Evolutionary conservation across 73 alveolate species (phyloP).

Genomic region (Paramecium primaurelia): DNA sequence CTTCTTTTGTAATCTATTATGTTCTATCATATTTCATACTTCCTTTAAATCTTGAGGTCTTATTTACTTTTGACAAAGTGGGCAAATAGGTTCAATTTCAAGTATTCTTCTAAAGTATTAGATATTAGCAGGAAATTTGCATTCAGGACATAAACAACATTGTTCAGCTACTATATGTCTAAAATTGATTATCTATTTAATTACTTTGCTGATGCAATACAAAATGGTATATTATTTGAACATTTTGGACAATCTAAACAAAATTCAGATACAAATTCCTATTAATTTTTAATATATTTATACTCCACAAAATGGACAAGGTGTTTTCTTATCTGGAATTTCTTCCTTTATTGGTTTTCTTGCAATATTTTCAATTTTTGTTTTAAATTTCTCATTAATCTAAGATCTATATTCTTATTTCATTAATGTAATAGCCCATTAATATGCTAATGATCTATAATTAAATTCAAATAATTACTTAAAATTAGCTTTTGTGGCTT

Average conservation of each 20-base stretch:
- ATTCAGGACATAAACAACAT: conserved; percentile 90
- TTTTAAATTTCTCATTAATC: conserved; percentile 90
- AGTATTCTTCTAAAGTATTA: neutral
- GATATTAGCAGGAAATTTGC: conserved; percentile 85
- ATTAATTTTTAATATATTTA: neutral
- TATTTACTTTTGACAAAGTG: conserved; percentile 27
- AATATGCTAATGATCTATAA: conserved; percentile 79
- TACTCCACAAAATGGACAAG: conserved; percentile 93
- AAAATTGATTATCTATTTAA: neutral
- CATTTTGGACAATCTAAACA: conserved; percentile 92
- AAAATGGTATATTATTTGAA: conserved; percentile 94
- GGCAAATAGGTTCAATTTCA: conserved; percentile 55
- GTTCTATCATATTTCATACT: neutral
- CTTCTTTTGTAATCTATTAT: neutral
- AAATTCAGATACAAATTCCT: conserved; percentile 85
- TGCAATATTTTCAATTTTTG: conserved; percentile 90
- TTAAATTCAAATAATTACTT: conserved; percentile 18
- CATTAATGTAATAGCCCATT: conserved; percentile 97
- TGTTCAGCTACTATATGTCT: conserved; percentile 87
- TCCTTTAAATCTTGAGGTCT: conserved; percentile 37
- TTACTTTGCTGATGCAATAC: conserved; percentile 96
- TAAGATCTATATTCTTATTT: conserved; percentile 94
- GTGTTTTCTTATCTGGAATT: conserved; percentile 81
- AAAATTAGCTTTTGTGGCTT: conserved; percentile 96
- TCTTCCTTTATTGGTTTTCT: conserved; percentile 94